Evolutionary conservation across 768 basidiomycete species (phyloP).

Genomic region (Crepidotus variabilis): DNA sequence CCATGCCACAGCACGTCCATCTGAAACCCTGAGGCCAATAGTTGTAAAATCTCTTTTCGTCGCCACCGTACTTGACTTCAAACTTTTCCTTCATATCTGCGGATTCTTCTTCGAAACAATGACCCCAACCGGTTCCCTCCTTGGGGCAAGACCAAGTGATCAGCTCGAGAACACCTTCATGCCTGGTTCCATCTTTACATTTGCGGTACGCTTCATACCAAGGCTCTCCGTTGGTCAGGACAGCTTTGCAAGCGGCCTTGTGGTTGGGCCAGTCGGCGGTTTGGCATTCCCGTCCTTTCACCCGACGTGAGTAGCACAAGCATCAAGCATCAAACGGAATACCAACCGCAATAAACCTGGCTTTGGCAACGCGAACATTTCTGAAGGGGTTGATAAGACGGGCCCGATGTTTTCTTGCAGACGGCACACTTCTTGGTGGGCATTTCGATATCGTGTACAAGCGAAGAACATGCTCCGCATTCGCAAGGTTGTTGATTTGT

Average conservation of each 20-base stretch:
- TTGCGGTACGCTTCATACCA: constrained; percentile 32
- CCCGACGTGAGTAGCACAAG: background rate
- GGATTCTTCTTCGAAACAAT: constrained; percentile 20
- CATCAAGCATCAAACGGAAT: background rate
- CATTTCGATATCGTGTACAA: too few species aligned
- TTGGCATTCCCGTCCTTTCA: constrained; percentile 20
- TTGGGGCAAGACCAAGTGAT: constrained; percentile 29
- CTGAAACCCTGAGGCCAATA: constrained; percentile 29
- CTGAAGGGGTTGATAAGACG: background rate
- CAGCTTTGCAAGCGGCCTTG: constrained; percentile 20
- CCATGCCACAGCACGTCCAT: constrained; percentile 37
- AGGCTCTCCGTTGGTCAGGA: background rate
- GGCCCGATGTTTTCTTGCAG: too few species aligned
- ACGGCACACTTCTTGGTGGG: too few species aligned
- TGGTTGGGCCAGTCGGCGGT: constrained; percentile 27
- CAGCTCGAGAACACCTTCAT: constrained; percentile 32
- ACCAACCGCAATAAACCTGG: background rate
- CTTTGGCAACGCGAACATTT: background rate
- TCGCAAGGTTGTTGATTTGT: too few species aligned
- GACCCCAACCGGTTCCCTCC: constrained; percentile 28
- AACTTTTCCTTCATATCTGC: constrained; percentile 26
- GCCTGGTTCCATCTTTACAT: constrained; percentile 25
- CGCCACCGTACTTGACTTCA: constrained; percentile 22
- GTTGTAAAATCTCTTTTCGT: constrained; percentile 22
- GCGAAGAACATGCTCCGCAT: too few species aligned